Evolutionary conservation across 1,139 yeast genomes (phyloP).

Genomic region (Pichia sp.): DNA sequence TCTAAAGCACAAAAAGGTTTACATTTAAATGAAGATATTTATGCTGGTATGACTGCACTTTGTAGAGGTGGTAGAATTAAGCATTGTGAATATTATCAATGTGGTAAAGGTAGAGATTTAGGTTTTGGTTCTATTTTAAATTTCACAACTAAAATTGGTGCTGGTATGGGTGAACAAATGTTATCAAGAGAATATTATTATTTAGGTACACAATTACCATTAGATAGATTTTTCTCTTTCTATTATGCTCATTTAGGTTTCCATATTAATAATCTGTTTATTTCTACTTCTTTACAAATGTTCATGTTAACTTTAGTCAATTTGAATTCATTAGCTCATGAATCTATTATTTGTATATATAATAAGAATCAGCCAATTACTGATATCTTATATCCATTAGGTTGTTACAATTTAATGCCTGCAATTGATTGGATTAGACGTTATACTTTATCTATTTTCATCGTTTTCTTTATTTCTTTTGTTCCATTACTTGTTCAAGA

Average conservation of each 20-base stretch:
- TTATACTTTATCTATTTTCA: slow-evolving; percentile 94
- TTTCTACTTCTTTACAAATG: slow-evolving; percentile 88
- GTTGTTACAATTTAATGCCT: slow-evolving; percentile 90
- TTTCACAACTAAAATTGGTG: slow-evolving; percentile 99
- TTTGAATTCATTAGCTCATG: slow-evolving; percentile 87
- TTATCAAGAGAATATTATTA: slow-evolving; percentile 96
- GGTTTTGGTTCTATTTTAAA: slow-evolving; percentile 98
- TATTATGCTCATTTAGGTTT: slow-evolving; percentile 99
- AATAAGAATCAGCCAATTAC: slow-evolving; percentile 80
- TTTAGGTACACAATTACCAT: slow-evolving; percentile 93
- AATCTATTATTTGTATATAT: slow-evolving; percentile 79
- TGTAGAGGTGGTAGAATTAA: slow-evolving; percentile 98
- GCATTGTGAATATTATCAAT: slow-evolving; percentile 98
- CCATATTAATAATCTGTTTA: slow-evolving; percentile 94
- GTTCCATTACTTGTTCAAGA: slow-evolving; percentile 96
- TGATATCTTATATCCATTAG: slow-evolving; percentile 78
- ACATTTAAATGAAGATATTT: slow-evolving; percentile 98
- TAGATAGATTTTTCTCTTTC: slow-evolving; percentile 95
- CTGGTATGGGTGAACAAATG: slow-evolving; percentile 99
- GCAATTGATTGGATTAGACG: slow-evolving; percentile 97
- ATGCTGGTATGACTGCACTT: slow-evolving; percentile 98
- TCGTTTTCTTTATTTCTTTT: slow-evolving; percentile 96
- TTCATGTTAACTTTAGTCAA: slow-evolving; percentile 89
- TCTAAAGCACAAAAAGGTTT: slow-evolving; percentile 98
- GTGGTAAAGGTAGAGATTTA: slow-evolving; percentile 99